Percentiles rank a stretch among this genome's conserved stretches.
These are phyloP conservation scores for Picea glauca DNA, from an alignment of 75 land plant genomes.

Conservation along the genomic window DNA sequence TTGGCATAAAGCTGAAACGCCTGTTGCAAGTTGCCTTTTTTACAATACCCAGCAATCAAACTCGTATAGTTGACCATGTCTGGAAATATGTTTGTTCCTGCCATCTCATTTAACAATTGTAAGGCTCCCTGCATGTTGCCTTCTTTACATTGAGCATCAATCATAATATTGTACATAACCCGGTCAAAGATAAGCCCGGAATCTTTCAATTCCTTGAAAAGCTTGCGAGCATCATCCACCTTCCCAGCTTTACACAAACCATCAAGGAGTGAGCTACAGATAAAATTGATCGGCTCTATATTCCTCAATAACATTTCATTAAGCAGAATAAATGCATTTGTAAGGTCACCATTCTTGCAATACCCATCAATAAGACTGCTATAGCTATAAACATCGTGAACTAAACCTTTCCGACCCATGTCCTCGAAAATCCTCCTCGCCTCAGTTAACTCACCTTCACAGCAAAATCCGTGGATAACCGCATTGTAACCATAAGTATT, in stretches of 20 bases:
- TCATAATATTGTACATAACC: slow-evolving; percentile 20
- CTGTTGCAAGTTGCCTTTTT: slow-evolving; percentile 12
- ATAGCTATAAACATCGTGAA: slow-evolving; percentile 10
- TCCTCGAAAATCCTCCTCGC: slow-evolving; percentile 8
- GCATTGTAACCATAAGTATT: slow-evolving; percentile 5
- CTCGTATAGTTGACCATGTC: slow-evolving; percentile 31
- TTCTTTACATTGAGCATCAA: slow-evolving; percentile 29
- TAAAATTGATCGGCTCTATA: slow-evolving; percentile 10
- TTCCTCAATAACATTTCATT: slow-evolving; percentile 13
- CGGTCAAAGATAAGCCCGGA: slow-evolving; percentile 4
- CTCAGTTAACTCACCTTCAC: slow-evolving; percentile 2
- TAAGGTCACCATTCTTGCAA: slow-evolving; percentile 5
- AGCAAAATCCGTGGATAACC: slow-evolving; percentile 9
- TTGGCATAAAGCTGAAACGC: slow-evolving; percentile 10
- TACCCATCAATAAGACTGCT: slow-evolving; percentile 16
- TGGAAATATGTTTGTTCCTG: slow-evolving; percentile 12
- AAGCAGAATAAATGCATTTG: not conserved
- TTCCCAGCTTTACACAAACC: slow-evolving; percentile 16
- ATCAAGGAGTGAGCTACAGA: slow-evolving; percentile 13
- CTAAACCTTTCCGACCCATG: slow-evolving; percentile 2
- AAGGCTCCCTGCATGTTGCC: slow-evolving; percentile 18
- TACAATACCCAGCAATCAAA: slow-evolving; percentile 35
- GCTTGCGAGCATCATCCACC: slow-evolving; percentile 9
- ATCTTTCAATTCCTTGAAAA: slow-evolving; percentile 12
- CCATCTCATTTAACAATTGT: slow-evolving; percentile 27